Conservation (phyloP, 257 asterid species). For the Plantago ovata region DNA sequence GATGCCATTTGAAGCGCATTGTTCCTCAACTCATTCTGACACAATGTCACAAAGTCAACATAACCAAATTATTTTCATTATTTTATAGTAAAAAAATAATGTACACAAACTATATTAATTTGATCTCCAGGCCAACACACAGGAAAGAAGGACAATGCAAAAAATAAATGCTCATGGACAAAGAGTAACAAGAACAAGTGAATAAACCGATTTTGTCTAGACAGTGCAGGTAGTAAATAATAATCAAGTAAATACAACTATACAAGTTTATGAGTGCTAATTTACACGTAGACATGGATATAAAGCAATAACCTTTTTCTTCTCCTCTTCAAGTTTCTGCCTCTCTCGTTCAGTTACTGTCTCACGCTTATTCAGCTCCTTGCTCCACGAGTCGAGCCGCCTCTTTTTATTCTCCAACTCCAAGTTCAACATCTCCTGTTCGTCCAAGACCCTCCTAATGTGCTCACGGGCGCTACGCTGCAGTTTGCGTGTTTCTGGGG, state of each 20-base stretch:
- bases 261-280: constrained; percentile 1
- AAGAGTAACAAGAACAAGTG: constrained; percentile 2
- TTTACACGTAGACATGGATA: not conserved
- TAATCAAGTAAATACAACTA: constrained; percentile 2
- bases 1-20: constrained; percentile 73
- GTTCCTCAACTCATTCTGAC: constrained; percentile 65
- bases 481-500: constrained; percentile 79
- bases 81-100: constrained; percentile 8
- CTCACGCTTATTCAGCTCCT: constrained; percentile 76
- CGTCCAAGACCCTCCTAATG: constrained; percentile 55
- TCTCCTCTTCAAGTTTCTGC: constrained; percentile 83
- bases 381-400: constrained; percentile 68
- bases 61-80: constrained; percentile 6
- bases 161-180: not conserved
- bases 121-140: not conserved
- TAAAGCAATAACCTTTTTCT: constrained; percentile 44
- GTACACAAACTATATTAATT: constrained; percentile 7
- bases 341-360: constrained; percentile 71
- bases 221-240: not conserved
- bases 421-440: constrained; percentile 59
- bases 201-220: not conserved
- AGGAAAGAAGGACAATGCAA: not conserved
- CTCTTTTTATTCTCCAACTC: constrained; percentile 66
- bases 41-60: constrained; percentile 13
- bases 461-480: constrained; percentile 67